Conservation (phyloP, 805 yeast genomes). For the Metschnikowia lachancei region DNA sequence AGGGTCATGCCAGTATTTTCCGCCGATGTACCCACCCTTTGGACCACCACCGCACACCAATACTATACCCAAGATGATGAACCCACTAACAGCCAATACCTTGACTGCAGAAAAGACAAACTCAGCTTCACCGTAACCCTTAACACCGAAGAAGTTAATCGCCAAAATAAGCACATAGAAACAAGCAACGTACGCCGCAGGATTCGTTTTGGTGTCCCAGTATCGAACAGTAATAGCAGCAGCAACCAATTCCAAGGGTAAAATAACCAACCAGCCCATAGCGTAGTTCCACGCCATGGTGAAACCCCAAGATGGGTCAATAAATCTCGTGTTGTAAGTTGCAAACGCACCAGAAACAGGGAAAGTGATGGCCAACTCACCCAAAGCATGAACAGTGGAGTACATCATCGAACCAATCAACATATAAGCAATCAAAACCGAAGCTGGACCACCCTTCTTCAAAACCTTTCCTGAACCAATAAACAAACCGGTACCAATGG, state of each 20-base stretch:
- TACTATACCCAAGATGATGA: conserved; percentile 53
- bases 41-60: conserved; percentile 49
- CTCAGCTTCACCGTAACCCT: conserved; percentile 52
- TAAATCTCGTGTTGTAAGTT: conserved; percentile 60
- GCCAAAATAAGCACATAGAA: conserved; percentile 48
- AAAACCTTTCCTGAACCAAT: conserved; percentile 69
- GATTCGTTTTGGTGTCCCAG: conserved; percentile 50
- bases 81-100: conserved; percentile 58
- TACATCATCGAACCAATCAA: conserved; percentile 34
- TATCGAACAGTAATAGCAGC: conserved; percentile 55
- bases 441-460: conserved; percentile 70
- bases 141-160: conserved; percentile 20
- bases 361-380: conserved; percentile 50
- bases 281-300: conserved; percentile 72
- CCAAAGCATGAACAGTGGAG: conserved; percentile 43
- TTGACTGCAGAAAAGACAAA: conserved; percentile 65
- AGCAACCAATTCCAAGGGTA: conserved; percentile 66
- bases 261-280: conserved; percentile 49
- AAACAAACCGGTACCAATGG: conserved; percentile 80
- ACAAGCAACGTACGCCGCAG: conserved; percentile 56
- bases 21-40: conserved; percentile 39
- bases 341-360: conserved; percentile 50
- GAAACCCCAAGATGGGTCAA: conserved; percentile 68
- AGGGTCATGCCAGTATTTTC: conserved; percentile 36
- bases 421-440: conserved; percentile 38